These are phyloP conservation scores for Penicillium paradoxum DNA, from an alignment of 495 filamentous ascomycete species.

Conservation along the genomic window DNA sequence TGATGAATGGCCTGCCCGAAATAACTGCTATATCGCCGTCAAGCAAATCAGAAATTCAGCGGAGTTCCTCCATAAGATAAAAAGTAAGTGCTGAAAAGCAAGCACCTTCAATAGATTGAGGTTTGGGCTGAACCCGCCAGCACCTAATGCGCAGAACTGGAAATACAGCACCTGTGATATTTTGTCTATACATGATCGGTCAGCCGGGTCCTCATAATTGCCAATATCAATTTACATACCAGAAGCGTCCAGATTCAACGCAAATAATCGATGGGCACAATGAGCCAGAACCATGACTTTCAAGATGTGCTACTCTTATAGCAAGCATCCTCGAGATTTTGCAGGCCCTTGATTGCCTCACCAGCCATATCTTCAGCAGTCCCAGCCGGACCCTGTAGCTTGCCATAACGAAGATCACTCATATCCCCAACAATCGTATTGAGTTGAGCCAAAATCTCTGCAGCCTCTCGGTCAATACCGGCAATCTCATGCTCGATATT, in stretches of 20 bases:
- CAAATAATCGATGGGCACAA: background rate
- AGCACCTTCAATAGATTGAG: no score
- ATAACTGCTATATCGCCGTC: background rate
- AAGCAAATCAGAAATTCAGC: background rate
- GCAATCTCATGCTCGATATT: conserved; percentile 63
- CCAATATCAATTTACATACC: background rate
- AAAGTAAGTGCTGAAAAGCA: no score
- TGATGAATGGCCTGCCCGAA: background rate
- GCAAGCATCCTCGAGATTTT: conserved; percentile 60
- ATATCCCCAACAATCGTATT: conserved; percentile 60
- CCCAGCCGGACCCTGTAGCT: conserved; percentile 55
- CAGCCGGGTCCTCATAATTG: background rate
- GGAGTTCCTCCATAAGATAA: no score
- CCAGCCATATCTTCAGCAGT: conserved; percentile 56
- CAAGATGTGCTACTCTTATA: conserved; percentile 26
- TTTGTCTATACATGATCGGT: background rate
- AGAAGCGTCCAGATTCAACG: background rate
- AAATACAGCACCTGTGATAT: background rate
- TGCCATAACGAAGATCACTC: conserved; percentile 81
- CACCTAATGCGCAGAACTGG: background rate
- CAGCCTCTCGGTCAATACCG: conserved; percentile 59
- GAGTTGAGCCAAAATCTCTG: conserved; percentile 54
- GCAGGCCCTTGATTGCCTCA: conserved; percentile 49
- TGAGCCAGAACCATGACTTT: background rate
- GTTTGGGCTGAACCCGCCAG: background rate